Evolutionary conservation across 139 green algal genomes (phyloP), one percentile per base, ranked within the genome.

Genomic region (Penium margaritaceum): DNA sequence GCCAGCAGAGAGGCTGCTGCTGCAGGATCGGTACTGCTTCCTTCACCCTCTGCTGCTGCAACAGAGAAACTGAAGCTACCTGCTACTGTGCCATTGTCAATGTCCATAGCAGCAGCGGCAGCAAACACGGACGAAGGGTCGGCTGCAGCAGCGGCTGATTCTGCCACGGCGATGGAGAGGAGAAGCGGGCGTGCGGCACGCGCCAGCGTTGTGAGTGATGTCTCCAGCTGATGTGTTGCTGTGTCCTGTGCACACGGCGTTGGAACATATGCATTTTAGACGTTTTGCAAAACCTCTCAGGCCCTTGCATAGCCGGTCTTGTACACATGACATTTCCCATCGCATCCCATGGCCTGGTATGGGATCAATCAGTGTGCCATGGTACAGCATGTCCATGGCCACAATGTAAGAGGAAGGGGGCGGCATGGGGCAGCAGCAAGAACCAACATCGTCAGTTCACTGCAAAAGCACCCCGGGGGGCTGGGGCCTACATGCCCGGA

Each of bases 171-270:
- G 12, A 7, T 12, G 12, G 41, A 7, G 41, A 51, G 41, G 9
- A 51, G 41, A 7, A 51, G 41, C 41, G 41, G 41, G 41, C 41
- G 41, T 7, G 12, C 12, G 12, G 41, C 7, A 36, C 19, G 60
- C 24, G 82, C 84, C 32, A 96, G 74, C 1, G 84, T 88, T 33
- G 81, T 58, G 30, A 89, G 83, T 15, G 80, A 79, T 0, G 76
- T 63, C 15, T 63, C 79, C 62, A 94, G 84, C 82, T 91, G 87
- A 70, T 91, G 84, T 1, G 85, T 86, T 32, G 85, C 89, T 0
- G 90, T 96, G 15, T 89, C 78, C 58, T 80, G 71, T 29, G 74
- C 74, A 5, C 9, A 7, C 55, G 9, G 12, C 55, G 14, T 65
- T 65, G 55, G 9, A n/a, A n/a, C n/a, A n/a, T n/a, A 21, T 67